Percentiles rank a stretch among this genome's conserved stretches.
Evolutionary conservation across 1,284 basidiomycete genomes (phyloP).

Genomic region (Polyporus tsugae): DNA sequence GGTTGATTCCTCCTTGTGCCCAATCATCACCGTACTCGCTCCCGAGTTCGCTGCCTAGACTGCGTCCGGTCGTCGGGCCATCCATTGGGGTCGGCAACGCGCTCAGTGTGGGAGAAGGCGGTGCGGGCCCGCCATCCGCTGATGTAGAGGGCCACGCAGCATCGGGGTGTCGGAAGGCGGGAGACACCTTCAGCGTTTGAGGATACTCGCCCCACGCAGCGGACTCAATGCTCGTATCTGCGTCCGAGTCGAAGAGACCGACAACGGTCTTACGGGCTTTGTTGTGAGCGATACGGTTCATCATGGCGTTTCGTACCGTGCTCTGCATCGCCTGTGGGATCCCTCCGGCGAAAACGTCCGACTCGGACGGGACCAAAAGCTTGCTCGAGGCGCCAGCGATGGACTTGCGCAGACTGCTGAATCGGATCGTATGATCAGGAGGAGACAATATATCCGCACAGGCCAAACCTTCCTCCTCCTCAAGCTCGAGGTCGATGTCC

Average conservation of each 20-base stretch:
- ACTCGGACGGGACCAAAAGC: slow-evolving; percentile 29
- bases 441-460: slow-evolving; percentile 5
- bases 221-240: slow-evolving; percentile 8
- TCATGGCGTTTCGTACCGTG: slow-evolving; percentile 38
- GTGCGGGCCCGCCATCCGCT: slow-evolving; percentile 32
- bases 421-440: slow-evolving; percentile 48
- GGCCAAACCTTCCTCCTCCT: slow-evolving; percentile 47
- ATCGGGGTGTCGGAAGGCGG: slow-evolving; percentile 29
- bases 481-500: slow-evolving; percentile 53
- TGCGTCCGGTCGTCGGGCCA: slow-evolving; percentile 42
- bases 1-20: slow-evolving; percentile 47
- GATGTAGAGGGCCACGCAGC: slow-evolving; percentile 40
- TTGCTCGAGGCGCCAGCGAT: slow-evolving; percentile 44
- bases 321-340: slow-evolving; percentile 47
- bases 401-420: slow-evolving; percentile 52
- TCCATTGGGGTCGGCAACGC: slow-evolving; percentile 32
- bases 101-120: slow-evolving; percentile 35
- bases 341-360: slow-evolving; percentile 41
- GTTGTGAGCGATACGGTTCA: slow-evolving; percentile 14
- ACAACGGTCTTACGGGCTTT: slow-evolving; percentile 67
- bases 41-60: slow-evolving; percentile 66
- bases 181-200: slow-evolving; percentile 31
- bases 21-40: slow-evolving; percentile 51
- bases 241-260: slow-evolving; percentile 62
- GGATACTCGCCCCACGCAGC: slow-evolving; percentile 28